Evolutionary conservation across 352 stramenopile genomes (phyloP), one percentile per base, ranked within the genome.

Genomic region (Blastocystis sp.): DNA sequence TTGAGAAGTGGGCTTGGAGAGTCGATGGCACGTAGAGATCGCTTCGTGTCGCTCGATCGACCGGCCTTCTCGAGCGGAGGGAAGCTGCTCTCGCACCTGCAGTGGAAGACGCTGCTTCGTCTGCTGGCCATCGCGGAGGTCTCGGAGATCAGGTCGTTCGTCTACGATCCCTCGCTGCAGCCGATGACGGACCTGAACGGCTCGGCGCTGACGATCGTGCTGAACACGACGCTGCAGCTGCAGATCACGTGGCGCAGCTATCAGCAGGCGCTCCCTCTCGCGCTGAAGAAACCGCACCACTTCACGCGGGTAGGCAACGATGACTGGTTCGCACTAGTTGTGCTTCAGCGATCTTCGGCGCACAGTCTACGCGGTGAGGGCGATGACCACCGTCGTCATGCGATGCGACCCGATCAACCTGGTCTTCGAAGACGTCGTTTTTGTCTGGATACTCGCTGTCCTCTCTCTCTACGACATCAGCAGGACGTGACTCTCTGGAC

Each of bases 181-280:
- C 18, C 23, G n/a, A 29, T 84, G 0, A 37, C 41, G 3, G 11
- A 26, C 20, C n/a, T 84, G 20, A 84, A 66, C 55, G 9, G 34
- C 0, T 26, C 26, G 26, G n/a, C 41, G 15, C n/a, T 39, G n/a
- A 29, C 50, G 23, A 18, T 68, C 37, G 2, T 84, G 18, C 34
- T 84, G 43, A 84, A 66, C 45, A 54, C 73, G 15, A 84, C 73
- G 45, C 29, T 84, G 34, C 73, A 84, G 55, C 34, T 84, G 34
- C 73, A 84, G 39, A n/a, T 84, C 37, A 55, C 47, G 0, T 18
- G 20, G 0, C 50, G 29, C 3, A 20, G 9, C 1, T 73, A 45
- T 23, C 29, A 26, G 39, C 11, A 13, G 18, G n/a, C 26, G 4
- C 29, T 55, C n/a, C 34, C 53, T 4, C 26, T 7, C 18, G 13